These are phyloP conservation scores for Hyphopichia wangnamkhiaoensis DNA, from an alignment of 1,139 yeast genomes.

Conservation along the genomic window DNA sequence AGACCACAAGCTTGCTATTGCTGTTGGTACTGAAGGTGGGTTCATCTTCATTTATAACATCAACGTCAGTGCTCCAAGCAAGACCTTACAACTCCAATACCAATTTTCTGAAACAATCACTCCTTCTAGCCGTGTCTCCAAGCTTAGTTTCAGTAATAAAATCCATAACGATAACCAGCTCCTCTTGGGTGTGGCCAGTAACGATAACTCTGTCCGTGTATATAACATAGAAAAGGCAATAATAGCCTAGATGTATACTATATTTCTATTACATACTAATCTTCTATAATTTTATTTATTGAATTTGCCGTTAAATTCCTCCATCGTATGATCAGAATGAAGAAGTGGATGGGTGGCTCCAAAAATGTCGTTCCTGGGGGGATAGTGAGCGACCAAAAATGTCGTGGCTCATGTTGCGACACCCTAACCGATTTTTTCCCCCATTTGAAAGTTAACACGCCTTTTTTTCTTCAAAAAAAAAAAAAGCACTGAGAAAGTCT, in stretches of 20 bases:
- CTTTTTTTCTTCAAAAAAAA: neutral
- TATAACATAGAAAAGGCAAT: conserved; percentile 30
- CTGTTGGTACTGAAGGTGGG: conserved; percentile 76
- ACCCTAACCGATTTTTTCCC: neutral
- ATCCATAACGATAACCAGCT: conserved; percentile 20
- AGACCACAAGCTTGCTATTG: conserved; percentile 39
- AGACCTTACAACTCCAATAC: conserved; percentile 24
- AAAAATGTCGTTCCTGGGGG: no score
- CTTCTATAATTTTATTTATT: no score
- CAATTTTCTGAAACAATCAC: conserved; percentile 38
- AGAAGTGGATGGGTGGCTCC: neutral
- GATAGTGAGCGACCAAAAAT: neutral
- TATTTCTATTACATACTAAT: neutral
- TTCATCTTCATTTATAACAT: conserved; percentile 23
- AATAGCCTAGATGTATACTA: no score
- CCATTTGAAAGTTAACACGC: conserved; percentile 3
- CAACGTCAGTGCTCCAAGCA: conserved; percentile 27
- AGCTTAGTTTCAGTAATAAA: conserved; percentile 54
- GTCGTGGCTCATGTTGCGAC: neutral
- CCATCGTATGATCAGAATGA: neutral
- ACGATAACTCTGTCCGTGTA: conserved; percentile 68
- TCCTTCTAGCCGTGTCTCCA: conserved; percentile 63
- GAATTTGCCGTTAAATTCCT: neutral
- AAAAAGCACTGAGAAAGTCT: neutral
- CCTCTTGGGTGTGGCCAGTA: conserved; percentile 64